These are phyloP conservation scores for Phytophthora fragariaefolia DNA, from an alignment of 352 stramenopile species.

Conservation along the genomic window DNA sequence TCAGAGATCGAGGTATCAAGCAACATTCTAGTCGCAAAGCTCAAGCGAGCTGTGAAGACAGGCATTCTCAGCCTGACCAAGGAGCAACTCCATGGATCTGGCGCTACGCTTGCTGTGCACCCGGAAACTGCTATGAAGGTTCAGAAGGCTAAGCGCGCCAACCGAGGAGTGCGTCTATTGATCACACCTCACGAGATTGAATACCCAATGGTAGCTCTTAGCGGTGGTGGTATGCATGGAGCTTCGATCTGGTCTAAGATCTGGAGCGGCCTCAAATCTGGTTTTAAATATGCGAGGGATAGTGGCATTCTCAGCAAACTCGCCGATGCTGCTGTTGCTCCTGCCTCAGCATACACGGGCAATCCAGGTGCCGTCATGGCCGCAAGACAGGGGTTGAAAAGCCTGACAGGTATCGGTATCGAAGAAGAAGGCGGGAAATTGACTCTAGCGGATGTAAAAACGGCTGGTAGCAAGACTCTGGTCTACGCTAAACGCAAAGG, in stretches of 20 bases:
- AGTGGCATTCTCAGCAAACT: neutral
- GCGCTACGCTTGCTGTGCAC: constrained; percentile 12
- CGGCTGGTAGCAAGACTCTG: too few species aligned
- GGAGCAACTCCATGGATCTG: constrained; percentile 5
- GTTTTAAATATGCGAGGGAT: neutral
- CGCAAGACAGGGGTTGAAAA: too few species aligned
- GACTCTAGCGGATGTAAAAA: too few species aligned
- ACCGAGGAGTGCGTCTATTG: neutral
- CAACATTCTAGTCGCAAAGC: neutral
- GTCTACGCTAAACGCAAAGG: too few species aligned
- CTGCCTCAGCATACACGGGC: too few species aligned
- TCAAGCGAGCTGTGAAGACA: neutral
- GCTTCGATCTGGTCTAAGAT: constrained; percentile 9
- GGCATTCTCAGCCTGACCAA: constrained; percentile 4
- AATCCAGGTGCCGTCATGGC: too few species aligned
- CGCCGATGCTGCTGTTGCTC: neutral
- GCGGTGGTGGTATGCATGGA: neutral
- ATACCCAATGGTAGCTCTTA: neutral
- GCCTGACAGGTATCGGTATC: too few species aligned
- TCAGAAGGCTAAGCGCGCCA: neutral
- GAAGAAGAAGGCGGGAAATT: too few species aligned
- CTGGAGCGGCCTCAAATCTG: neutral
- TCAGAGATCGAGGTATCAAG: constrained; percentile 9
- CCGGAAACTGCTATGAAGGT: constrained; percentile 5
- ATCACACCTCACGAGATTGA: neutral